Base-by-base conservation (phyloP, 345 rosid species). In the Corymbia maculata region DNA sequence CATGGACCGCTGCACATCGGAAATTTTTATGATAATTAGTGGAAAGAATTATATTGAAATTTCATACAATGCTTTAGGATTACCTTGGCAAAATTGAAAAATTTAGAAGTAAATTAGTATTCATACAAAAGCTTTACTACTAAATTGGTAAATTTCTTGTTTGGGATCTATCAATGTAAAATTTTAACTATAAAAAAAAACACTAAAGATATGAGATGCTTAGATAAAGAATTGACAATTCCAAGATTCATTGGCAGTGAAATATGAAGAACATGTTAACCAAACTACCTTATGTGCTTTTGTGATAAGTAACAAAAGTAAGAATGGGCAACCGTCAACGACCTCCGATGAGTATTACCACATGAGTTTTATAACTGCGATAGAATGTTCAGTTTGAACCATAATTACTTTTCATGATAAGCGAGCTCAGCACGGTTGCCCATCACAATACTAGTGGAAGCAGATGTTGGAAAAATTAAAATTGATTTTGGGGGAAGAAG, bases 101-200 rank as follows among this genome's bases (percentile, higher is more conserved):
- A 10, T 7, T 3, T 4, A 53, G 10, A 10, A 59, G 1, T 26
- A 1, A 59, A 59, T 59, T 26, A 0, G 28, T 3, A 59, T 59
- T 0, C 0, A 5, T 26, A 59, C 6, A 59, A 59, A 26, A 59
- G 14, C 11, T 59, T 59, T 2, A 59, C 4, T 0, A 59, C 15
- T 26, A 59, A 59, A 59, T 26, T 11, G 2, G 30, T 59, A 59
- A 59, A 59, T 59, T 59, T 59, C 7, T 3, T 0, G 3, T 59
- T 17, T 70, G 13, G 47, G 44, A 17, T 36, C 4, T 36, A 1
- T 36, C 11, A 13, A 24, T 32, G 7, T 32, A 19, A 47, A 70
- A 70, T 1, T 70, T 36, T 66, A 66, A 66, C 15, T 30, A 13
- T n/a, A 32, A 32, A 9, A 17, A 14, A 36, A 8, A 32, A 4